phyloP scores from a whole-genome alignment of 768 basidiomycete species.

The Dioszegia aurantiaca region DNA sequence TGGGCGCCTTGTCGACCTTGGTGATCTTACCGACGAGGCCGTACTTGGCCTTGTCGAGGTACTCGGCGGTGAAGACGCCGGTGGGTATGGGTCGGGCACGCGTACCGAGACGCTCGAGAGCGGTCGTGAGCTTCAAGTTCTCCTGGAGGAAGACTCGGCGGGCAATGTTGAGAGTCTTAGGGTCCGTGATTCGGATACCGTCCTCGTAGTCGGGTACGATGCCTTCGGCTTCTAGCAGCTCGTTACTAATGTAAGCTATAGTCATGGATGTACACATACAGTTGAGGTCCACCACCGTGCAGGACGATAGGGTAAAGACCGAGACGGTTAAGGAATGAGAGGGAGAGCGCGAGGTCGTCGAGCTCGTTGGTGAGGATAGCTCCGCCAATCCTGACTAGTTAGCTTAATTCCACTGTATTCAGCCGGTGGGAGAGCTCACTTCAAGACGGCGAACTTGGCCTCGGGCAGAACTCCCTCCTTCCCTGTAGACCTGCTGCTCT shows the following conservation, averaged over 20 bases:
- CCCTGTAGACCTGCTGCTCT: constrained; percentile 60
- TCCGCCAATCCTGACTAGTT: constrained; percentile 66
- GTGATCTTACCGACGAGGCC: constrained; percentile 94
- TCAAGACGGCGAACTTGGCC: constrained; percentile 96
- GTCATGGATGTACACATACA: constrained; percentile 32
- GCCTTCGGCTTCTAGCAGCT: constrained; percentile 86
- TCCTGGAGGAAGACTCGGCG: constrained; percentile 96
- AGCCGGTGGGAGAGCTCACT: constrained; percentile 52
- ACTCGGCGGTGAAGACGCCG: constrained; percentile 95
- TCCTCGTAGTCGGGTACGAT: constrained; percentile 95
- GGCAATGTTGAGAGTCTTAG: constrained; percentile 89
- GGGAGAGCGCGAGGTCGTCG: constrained; percentile 87
- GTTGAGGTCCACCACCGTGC: constrained; percentile 91
- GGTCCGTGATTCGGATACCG: constrained; percentile 93
- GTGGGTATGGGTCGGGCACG: constrained; percentile 96
- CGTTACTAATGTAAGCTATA: constrained; percentile 59
- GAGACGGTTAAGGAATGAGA: constrained; percentile 94
- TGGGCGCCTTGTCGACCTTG: constrained; percentile 87
- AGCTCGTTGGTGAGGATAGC: constrained; percentile 82
- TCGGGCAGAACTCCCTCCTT: constrained; percentile 50
- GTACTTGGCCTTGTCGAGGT: constrained; percentile 91
- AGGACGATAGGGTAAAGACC: constrained; percentile 97
- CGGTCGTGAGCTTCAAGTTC: constrained; percentile 88
- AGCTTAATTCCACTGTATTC: constrained; percentile 6
- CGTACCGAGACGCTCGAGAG: constrained; percentile 90